Base-by-base conservation (phyloP, 805 yeast genomes). In the Nakazawaea populi region DNA sequence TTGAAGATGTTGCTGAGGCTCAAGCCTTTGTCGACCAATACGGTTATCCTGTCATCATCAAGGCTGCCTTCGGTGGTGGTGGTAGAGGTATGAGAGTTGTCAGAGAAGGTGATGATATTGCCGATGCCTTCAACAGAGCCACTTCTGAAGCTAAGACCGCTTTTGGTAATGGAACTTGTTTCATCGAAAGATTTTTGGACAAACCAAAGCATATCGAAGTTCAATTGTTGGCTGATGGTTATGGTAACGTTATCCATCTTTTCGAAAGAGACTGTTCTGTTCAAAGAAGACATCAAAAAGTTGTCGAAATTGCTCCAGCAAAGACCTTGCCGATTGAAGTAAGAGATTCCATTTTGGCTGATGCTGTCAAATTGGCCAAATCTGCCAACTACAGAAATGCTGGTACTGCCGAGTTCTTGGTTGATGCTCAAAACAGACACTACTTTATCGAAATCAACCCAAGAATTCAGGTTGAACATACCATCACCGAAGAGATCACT, bases 31-130 rank as follows among this genome's bases (percentile, higher is more conserved):
- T 91, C 37, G 79, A 72, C 43, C 64, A 89, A 71, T 79, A 92
- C 69, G 99, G 99, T 34, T 91, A 69, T 72, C 99, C 99, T 7
- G 98, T 94, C 46, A 92, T 92, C 71, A 90, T 92, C 72, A 92
- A 92, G 73, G 99, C 99, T 44, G 99, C 99, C 38, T 94, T 87
- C 65, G 99, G 99, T 68, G 99, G 99, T 73, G 99, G 99, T 77
- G 99, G 99, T 66, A 84, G 98, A 73, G 99, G 99, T 80, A 94
- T 92, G 98, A 85, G 99, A 74, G 99, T 92, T 47, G 99, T 92
- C 43, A 79, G 95, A 64, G 97, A 92, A 70, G 97, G 97, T 61
- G 99, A 94, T 60, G 89, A 85, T 68, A 81, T 92, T 53, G 85
- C 67, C 44, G 97, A 92, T 67, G 97, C 98, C 37, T 92, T 94